Conservation (phyloP, 306 rosid genomes). For the Pyrus pyrifolia region DNA sequence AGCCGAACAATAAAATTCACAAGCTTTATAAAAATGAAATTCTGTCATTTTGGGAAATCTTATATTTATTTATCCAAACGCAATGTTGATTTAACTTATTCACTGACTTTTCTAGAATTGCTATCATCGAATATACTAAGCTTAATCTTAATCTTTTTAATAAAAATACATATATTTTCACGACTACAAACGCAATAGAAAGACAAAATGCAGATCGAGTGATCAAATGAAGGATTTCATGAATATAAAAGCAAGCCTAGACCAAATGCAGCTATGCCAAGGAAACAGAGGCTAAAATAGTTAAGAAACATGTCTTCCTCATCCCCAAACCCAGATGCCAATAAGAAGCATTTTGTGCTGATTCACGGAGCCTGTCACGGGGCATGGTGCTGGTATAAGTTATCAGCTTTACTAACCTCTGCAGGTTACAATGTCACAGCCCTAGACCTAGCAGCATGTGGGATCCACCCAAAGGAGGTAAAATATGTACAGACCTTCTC, state of each 20-base stretch:
- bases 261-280: not conserved
- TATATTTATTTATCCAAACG: too few relatives aligned
- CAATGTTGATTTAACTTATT: too few relatives aligned
- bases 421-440: conserved; percentile 34
- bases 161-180: too few relatives aligned
- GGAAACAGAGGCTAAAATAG: not conserved
- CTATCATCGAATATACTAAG: too few relatives aligned
- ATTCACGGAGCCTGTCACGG: conserved; percentile 43
- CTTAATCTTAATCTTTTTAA: too few relatives aligned
- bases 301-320: not conserved
- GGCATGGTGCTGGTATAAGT: conserved; percentile 49
- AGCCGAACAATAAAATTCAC: too few relatives aligned
- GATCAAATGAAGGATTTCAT: too few relatives aligned
- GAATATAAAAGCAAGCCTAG: not conserved
- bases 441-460: conserved; percentile 37
- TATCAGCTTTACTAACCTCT: conserved; percentile 10
- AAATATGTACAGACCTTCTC: conserved; percentile 5
- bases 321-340: not conserved
- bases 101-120: too few relatives aligned
- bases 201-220: too few relatives aligned
- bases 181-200: too few relatives aligned
- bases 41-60: too few relatives aligned
- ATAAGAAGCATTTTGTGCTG: conserved; percentile 24
- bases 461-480: conserved; percentile 30
- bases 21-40: too few relatives aligned